Percentiles rank a stretch among this genome's conserved stretches.
Conservation (phyloP, 306 rosid genomes). For the Lagenaria siceraria region DNA sequence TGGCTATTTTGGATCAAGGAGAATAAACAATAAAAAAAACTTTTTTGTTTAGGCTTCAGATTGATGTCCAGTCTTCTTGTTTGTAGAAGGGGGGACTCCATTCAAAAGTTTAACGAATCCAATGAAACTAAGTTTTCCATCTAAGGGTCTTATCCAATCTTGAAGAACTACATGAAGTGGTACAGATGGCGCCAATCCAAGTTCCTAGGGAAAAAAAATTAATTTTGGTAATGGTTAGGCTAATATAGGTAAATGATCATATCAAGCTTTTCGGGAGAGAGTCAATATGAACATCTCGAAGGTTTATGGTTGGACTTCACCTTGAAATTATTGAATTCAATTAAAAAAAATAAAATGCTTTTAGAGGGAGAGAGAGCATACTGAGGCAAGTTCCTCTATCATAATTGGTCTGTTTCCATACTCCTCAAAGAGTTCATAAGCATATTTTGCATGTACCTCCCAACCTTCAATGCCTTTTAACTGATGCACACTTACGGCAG, state of each 20-base stretch:
- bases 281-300: background rate
- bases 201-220: conserved; percentile 37
- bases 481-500: conserved; percentile 77
- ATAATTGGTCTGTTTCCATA: conserved; percentile 78
- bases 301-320: too few relatives aligned
- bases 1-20: conserved; percentile 11
- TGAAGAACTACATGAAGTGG: conserved; percentile 84
- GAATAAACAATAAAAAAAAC: conserved; percentile 6
- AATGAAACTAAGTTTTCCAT: conserved; percentile 80
- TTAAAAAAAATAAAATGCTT: background rate
- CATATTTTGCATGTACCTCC: conserved; percentile 78
- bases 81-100: conserved; percentile 45
- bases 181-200: conserved; percentile 74
- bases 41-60: background rate
- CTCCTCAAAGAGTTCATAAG: conserved; percentile 77
- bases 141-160: conserved; percentile 83
- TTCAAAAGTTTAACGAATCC: conserved; percentile 78
- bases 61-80: conserved; percentile 44
- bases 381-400: conserved; percentile 90
- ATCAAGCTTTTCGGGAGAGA: background rate
- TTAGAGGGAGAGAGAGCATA: conserved; percentile 17
- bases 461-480: conserved; percentile 65
- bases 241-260: too few relatives aligned
- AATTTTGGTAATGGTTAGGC: background rate
- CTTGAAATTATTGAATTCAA: too few relatives aligned